These are phyloP conservation scores for Chlamydomonas sphaeroides DNA, from an alignment of 139 green algal genomes.

Conservation along the genomic window DNA sequence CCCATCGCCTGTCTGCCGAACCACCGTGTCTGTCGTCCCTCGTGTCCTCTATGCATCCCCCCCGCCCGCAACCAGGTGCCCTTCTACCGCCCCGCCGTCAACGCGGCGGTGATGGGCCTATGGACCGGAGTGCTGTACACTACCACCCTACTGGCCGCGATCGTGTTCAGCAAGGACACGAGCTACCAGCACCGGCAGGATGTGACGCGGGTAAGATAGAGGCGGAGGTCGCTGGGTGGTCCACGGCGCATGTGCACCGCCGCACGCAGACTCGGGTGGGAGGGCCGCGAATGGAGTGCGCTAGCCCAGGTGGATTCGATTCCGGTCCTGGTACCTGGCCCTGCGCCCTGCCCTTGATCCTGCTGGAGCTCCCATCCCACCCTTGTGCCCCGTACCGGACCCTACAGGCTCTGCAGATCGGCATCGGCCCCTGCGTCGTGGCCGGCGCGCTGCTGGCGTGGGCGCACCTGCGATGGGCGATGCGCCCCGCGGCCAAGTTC, in stretches of 20 bases:
- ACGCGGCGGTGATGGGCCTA: neutral
- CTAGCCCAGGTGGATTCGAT: no score
- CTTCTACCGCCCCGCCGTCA: conserved; percentile 14
- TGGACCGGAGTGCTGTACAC: conserved; percentile 40
- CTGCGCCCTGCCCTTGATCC: no score
- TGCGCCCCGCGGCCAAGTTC: conserved; percentile 27
- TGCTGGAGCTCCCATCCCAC: neutral
- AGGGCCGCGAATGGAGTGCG: neutral
- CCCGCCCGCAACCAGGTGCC: conserved; percentile 1
- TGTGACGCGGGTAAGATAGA: neutral
- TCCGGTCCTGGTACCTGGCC: no score
- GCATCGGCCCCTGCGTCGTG: conserved; percentile 31
- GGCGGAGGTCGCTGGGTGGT: no score
- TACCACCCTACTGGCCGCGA: neutral
- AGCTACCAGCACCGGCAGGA: neutral
- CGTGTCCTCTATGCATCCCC: no score
- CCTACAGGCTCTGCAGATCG: conserved; percentile 33
- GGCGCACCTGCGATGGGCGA: conserved; percentile 17
- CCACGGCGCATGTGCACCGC: no score
- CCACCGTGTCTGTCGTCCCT: no score
- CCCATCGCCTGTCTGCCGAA: no score
- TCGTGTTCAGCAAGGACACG: neutral
- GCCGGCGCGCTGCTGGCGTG: neutral
- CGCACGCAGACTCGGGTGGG: no score
- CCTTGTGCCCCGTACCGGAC: neutral